A percentile compares a stretch with the other conserved stretches of the same genome.
phyloP scores from a whole-genome alignment of 805 yeast genomes.

The Citeromyces matritensis region DNA sequence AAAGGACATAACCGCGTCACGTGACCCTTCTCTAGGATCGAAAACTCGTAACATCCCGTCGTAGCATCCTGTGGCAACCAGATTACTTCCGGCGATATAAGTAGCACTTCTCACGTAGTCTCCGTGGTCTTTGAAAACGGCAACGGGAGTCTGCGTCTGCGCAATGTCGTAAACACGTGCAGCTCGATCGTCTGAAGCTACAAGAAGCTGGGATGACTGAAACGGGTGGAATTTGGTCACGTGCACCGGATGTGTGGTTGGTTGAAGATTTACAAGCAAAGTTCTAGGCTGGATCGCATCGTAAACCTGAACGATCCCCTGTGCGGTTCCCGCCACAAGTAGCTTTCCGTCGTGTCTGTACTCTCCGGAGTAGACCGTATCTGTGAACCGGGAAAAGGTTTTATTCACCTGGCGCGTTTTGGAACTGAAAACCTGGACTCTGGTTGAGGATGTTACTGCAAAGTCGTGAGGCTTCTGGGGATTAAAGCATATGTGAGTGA shows the following conservation, averaged over 20 bases:
- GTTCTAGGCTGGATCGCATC: slow-evolving; percentile 74
- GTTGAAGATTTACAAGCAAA: slow-evolving; percentile 63
- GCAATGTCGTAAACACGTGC: slow-evolving; percentile 83
- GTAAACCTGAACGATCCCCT: slow-evolving; percentile 83
- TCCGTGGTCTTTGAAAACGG: slow-evolving; percentile 56
- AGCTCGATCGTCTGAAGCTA: slow-evolving; percentile 85
- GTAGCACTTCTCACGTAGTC: slow-evolving; percentile 81
- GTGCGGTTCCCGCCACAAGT: slow-evolving; percentile 88
- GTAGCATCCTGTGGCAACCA: slow-evolving; percentile 87
- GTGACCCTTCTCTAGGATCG: slow-evolving; percentile 48
- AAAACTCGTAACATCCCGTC: slow-evolving; percentile 78
- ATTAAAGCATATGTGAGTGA: slow-evolving; percentile 76
- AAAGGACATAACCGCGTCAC: slow-evolving; percentile 45
- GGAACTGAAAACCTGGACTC: slow-evolving; percentile 88
- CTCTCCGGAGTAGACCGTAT: slow-evolving; percentile 84
- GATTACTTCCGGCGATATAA: slow-evolving; percentile 61
- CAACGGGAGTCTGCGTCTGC: slow-evolving; percentile 57
- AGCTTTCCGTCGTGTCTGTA: slow-evolving; percentile 85
- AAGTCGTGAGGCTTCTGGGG: slow-evolving; percentile 81
- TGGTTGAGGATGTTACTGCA: slow-evolving; percentile 82
- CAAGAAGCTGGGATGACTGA: slow-evolving; percentile 55
- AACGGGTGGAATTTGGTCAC: slow-evolving; percentile 86
- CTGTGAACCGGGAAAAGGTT: slow-evolving; percentile 80
- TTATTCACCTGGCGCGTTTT: slow-evolving; percentile 84
- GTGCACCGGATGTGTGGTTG: slow-evolving; percentile 80